Percentiles rank a stretch among this genome's conserved stretches.
These are phyloP conservation scores for Collybia sp. DNA, from an alignment of 768 basidiomycete species.

Conservation along the genomic window DNA sequence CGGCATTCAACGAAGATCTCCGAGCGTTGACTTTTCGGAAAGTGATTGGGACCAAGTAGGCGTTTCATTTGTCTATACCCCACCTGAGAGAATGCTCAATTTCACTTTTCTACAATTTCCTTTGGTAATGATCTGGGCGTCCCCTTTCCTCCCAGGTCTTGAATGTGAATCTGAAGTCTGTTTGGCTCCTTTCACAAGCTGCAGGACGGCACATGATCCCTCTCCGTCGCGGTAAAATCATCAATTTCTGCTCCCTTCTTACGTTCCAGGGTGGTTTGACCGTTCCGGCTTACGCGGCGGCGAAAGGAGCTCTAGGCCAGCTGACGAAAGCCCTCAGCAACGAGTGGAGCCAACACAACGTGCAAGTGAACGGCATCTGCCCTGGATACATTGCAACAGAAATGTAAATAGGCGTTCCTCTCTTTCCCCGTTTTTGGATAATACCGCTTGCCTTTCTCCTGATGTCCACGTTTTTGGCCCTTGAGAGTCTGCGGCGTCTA, in stretches of 20 bases:
- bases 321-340: conserved; percentile 89
- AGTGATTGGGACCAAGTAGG: conserved; percentile 63
- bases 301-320: conserved; percentile 84
- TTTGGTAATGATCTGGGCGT: conserved; percentile 5
- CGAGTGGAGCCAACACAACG: conserved; percentile 86
- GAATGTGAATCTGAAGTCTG: conserved; percentile 83
- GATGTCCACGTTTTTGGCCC: not conserved
- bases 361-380: conserved; percentile 85
- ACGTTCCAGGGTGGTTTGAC: conserved; percentile 60
- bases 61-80: not conserved
- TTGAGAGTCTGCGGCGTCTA: not conserved
- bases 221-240: conserved; percentile 60
- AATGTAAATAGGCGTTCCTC: conserved; percentile 46
- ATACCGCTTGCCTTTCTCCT: not conserved
- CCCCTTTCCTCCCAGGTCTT: conserved; percentile 60
- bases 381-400: conserved; percentile 90
- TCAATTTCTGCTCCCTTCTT: conserved; percentile 65
- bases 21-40: conserved; percentile 61
- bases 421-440: not conserved
- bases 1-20: conserved; percentile 53
- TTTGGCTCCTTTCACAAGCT: conserved; percentile 80
- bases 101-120: not conserved
- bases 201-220: conserved; percentile 90
- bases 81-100: too few species aligned
- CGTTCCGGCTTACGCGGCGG: conserved; percentile 90